Conservation (phyloP, 1,139 yeast genomes). For the Williopsis jadinii region DNA sequence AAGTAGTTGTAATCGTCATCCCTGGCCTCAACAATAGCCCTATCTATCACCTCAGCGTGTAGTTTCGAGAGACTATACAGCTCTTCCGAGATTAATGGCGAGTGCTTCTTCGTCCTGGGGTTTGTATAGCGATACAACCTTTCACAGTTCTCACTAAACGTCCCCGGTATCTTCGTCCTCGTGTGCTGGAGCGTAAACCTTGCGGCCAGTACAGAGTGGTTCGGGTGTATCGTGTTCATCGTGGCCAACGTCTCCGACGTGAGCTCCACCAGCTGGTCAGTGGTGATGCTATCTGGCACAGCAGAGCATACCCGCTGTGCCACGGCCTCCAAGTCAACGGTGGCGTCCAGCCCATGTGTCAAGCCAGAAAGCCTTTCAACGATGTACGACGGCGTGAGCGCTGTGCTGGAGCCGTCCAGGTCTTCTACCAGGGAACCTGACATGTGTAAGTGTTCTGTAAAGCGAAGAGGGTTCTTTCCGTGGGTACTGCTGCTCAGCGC, state of each 20-base stretch:
- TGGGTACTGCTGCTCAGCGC: background rate
- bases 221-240: constrained; percentile 97
- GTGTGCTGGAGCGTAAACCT: constrained; percentile 93
- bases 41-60: constrained; percentile 65
- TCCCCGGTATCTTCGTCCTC: constrained; percentile 93
- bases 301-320: constrained; percentile 54
- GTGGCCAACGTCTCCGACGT: constrained; percentile 99
- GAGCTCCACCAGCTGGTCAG: constrained; percentile 79
- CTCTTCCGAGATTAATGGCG: constrained; percentile 79
- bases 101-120: constrained; percentile 61
- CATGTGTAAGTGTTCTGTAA: background rate
- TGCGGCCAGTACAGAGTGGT: constrained; percentile 92
- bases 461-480: background rate
- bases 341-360: constrained; percentile 40
- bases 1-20: constrained; percentile 79
- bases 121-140: constrained; percentile 63
- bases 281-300: constrained; percentile 71
- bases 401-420: constrained; percentile 7
- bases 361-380: constrained; percentile 4
- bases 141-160: constrained; percentile 71
- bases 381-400: constrained; percentile 7
- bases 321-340: constrained; percentile 51
- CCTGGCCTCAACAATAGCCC: constrained; percentile 77
- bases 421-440: constrained; percentile 7
- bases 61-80: constrained; percentile 56